phyloP scores from a whole-genome alignment of 1,139 yeast species.

The Sugiyamaella xylanicola region DNA sequence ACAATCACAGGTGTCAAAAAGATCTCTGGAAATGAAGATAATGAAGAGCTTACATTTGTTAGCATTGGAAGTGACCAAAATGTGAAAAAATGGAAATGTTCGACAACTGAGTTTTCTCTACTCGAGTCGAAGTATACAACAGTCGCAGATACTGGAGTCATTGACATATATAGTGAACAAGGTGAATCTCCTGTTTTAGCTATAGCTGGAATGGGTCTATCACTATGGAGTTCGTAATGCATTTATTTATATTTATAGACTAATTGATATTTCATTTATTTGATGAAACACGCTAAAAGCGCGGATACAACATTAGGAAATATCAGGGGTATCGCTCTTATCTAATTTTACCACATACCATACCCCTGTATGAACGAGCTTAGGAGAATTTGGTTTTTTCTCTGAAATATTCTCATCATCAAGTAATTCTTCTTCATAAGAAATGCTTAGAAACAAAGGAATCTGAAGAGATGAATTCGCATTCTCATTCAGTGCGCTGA shows the following conservation, averaged over 20 bases:
- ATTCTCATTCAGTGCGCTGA: slow-evolving; percentile 20
- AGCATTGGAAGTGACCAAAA: slow-evolving; percentile 80
- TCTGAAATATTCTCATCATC: not conserved
- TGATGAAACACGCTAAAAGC: too few relatives aligned
- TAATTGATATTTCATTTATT: too few relatives aligned
- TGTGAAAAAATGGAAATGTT: slow-evolving; percentile 61
- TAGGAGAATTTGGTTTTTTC: not conserved
- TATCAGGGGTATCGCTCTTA: not conserved
- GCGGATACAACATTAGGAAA: not conserved
- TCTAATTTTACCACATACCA: slow-evolving; percentile 10
- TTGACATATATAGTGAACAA: slow-evolving; percentile 32
- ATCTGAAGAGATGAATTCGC: slow-evolving; percentile 22
- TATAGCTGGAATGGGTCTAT: slow-evolving; percentile 16
- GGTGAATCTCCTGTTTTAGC: slow-evolving; percentile 1
- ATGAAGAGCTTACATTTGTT: slow-evolving; percentile 36
- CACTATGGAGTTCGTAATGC: slow-evolving; percentile 15
- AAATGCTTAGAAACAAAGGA: slow-evolving; percentile 33
- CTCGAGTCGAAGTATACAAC: slow-evolving; percentile 63
- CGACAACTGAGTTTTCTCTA: slow-evolving; percentile 33
- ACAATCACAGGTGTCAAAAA: slow-evolving; percentile 69
- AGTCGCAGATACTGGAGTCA: slow-evolving; percentile 87
- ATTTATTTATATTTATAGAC: not conserved
- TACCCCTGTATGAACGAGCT: slow-evolving; percentile 8
- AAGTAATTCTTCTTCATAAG: slow-evolving; percentile 6
- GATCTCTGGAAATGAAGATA: slow-evolving; percentile 28